Conservation (phyloP, 768 basidiomycete species). For the Agaricus sinodeliciosus region DNA sequence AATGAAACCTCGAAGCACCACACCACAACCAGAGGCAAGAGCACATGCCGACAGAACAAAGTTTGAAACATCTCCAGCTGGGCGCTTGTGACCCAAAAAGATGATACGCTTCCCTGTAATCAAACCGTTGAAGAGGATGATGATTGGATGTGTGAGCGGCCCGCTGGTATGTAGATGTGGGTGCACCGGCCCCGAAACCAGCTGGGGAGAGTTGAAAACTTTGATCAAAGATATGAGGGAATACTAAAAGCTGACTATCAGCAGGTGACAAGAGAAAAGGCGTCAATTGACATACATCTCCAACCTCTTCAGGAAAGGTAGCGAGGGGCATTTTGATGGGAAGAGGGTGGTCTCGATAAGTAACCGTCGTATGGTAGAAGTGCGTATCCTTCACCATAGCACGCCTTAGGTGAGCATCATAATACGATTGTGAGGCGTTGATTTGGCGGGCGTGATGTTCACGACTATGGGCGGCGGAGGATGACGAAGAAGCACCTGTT, state of each 20-base stretch:
- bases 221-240: slow-evolving; percentile 87
- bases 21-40: slow-evolving; percentile 85
- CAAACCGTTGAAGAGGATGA: slow-evolving; percentile 93
- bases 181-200: slow-evolving; percentile 68
- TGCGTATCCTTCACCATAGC: slow-evolving; percentile 81
- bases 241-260: slow-evolving; percentile 46
- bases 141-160: slow-evolving; percentile 85
- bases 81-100: slow-evolving; percentile 85
- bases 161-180: slow-evolving; percentile 95
- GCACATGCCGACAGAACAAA: slow-evolving; percentile 95
- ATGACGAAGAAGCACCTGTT: slow-evolving; percentile 69
- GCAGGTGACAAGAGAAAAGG: neutral
- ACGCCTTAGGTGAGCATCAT: slow-evolving; percentile 41
- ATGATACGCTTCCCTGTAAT: slow-evolving; percentile 95
- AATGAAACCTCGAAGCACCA: slow-evolving; percentile 76
- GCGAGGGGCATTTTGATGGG: slow-evolving; percentile 89
- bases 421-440: slow-evolving; percentile 32
- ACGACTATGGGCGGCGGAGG: slow-evolving; percentile 45
- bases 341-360: slow-evolving; percentile 75
- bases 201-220: slow-evolving; percentile 59
- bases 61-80: slow-evolving; percentile 84
- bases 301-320: slow-evolving; percentile 92
- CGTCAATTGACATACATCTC: slow-evolving; percentile 59
- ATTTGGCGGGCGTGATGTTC: slow-evolving; percentile 32
- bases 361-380: slow-evolving; percentile 82